phyloP scores from a whole-genome alignment of 768 basidiomycete species.

The Tubosaeta sp. region DNA sequence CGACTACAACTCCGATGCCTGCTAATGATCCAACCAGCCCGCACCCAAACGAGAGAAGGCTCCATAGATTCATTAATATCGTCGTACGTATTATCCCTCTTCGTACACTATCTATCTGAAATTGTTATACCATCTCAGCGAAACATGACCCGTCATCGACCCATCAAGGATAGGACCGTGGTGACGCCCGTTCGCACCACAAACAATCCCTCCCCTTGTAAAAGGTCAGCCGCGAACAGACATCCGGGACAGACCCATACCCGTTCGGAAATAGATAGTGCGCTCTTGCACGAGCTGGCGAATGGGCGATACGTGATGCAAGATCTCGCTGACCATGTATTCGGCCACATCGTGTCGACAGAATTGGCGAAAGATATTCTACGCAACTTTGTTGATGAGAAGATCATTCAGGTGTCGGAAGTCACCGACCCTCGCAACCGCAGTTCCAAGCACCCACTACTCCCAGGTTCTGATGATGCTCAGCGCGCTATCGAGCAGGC shows the following conservation, averaged over 20 bases:
- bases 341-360: conserved; percentile 4
- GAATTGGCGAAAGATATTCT: conserved; percentile 1
- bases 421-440: neutral
- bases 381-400: neutral
- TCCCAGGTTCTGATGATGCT: neutral
- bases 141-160: no score
- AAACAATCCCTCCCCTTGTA: neutral
- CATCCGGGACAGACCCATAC: conserved; percentile 3
- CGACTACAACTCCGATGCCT: neutral
- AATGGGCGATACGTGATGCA: conserved; percentile 5
- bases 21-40: neutral
- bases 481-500: neutral
- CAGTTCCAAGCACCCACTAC: neutral
- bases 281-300: conserved; percentile 6
- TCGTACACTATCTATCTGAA: neutral
- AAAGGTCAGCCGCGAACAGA: neutral
- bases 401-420: neutral
- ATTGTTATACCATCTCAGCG: neutral
- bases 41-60: neutral
- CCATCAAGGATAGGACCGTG: no score
- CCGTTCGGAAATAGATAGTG: neutral
- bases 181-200: no score
- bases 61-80: neutral
- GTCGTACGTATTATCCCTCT: neutral
- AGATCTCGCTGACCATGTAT: conserved; percentile 16